phyloP scores from a whole-genome alignment of 257 asterid genomes.

The Plectranthus barbatus region DNA sequence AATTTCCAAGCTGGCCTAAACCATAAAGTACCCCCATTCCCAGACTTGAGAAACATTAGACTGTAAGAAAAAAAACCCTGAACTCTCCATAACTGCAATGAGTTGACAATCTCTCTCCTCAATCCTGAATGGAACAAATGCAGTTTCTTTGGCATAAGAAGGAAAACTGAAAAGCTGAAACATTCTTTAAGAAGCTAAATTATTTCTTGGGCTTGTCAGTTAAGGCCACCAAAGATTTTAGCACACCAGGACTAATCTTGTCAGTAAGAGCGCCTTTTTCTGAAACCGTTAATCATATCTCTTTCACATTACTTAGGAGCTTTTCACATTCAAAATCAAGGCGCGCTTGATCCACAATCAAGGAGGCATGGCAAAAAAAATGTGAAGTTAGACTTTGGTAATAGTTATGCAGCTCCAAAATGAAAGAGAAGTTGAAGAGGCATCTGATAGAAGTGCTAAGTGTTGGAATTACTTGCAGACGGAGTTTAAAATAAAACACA shows the following conservation, averaged over 20 bases:
- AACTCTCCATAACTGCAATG: conserved; percentile 3
- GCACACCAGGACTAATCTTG: conserved; percentile 73
- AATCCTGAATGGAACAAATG: conserved; percentile 27
- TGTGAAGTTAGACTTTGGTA: neutral
- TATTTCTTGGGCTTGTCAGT: conserved; percentile 58
- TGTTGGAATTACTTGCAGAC: neutral
- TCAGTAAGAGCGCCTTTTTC: conserved; percentile 75
- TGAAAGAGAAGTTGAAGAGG: neutral
- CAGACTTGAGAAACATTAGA: neutral
- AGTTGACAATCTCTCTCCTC: conserved; percentile 26
- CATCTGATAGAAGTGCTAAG: neutral
- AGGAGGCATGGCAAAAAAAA: neutral
- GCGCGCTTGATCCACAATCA: conserved; percentile 58
- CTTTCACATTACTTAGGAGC: conserved; percentile 83
- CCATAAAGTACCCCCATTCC: neutral
- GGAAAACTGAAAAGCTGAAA: neutral
- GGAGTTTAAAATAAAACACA: neutral
- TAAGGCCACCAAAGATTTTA: conserved; percentile 71
- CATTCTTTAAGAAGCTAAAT: neutral
- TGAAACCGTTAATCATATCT: conserved; percentile 60
- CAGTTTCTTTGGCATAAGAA: neutral
- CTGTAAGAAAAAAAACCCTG: neutral
- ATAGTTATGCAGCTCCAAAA: conserved; percentile 5
- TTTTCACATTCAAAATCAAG: conserved; percentile 74
- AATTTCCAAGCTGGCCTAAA: neutral